Evolutionary conservation across 257 asterid species (phyloP).

Genomic region (Solanum peruvianum): DNA sequence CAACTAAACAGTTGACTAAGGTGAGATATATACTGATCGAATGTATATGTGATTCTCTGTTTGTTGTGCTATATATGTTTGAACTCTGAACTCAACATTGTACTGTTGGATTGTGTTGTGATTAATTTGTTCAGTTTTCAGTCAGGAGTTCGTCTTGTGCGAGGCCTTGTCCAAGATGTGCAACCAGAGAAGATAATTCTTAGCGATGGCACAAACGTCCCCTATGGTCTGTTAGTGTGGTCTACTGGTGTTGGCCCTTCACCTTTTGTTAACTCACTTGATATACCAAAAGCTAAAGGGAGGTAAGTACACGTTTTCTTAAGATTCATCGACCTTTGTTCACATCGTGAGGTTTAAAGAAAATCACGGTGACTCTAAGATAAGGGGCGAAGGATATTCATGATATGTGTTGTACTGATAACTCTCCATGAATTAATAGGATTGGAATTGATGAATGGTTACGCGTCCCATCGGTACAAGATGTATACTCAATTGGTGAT

Average conservation of each 20-base stretch:
- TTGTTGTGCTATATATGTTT: background rate
- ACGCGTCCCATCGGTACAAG: conserved; percentile 62
- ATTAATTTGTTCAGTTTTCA: conserved; percentile 35
- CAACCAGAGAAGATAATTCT: conserved; percentile 65
- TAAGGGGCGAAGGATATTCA: background rate
- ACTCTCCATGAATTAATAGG: conserved; percentile 23
- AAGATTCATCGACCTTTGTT: background rate
- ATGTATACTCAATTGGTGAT: conserved; percentile 89
- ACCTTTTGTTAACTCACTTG: conserved; percentile 53
- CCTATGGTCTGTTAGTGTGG: conserved; percentile 97
- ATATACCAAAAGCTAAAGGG: conserved; percentile 87
- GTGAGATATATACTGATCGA: conserved; percentile 23
- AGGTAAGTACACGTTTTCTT: conserved; percentile 26
- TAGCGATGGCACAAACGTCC: conserved; percentile 71
- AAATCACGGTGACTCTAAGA: background rate
- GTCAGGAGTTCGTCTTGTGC: conserved; percentile 95
- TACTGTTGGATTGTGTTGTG: background rate
- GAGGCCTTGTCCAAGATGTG: conserved; percentile 85
- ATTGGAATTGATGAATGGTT: conserved; percentile 96
- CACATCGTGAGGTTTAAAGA: background rate
- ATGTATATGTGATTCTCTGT: background rate
- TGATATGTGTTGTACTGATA: background rate
- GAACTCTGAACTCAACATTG: background rate
- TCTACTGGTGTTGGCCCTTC: conserved; percentile 99
- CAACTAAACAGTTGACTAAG: conserved; percentile 79